A percentile compares a stretch with the other conserved stretches of the same genome.
Evolutionary conservation across 495 filamentous ascomycete species (phyloP).

Genomic region (Podospora didyma): DNA sequence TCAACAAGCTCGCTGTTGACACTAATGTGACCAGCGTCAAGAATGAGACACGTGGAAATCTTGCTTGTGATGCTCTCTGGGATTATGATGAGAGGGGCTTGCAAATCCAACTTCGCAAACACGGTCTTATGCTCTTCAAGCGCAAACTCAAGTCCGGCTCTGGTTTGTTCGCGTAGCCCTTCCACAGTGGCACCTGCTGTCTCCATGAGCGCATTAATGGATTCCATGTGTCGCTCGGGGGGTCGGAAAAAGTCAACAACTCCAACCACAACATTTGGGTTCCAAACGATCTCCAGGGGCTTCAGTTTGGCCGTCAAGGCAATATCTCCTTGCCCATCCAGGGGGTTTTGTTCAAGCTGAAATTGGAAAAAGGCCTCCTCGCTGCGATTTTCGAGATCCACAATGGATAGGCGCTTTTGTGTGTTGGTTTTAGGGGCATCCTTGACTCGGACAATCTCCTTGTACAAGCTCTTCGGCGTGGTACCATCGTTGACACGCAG

Average conservation of each 20-base stretch:
- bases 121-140: conserved; percentile 97
- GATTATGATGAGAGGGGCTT: conserved; percentile 92
- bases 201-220: conserved; percentile 89
- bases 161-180: conserved; percentile 87
- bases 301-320: conserved; percentile 87
- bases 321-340: conserved; percentile 87
- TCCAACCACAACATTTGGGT: conserved; percentile 85
- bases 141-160: conserved; percentile 92
- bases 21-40: conserved; percentile 94
- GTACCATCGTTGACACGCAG: conserved; percentile 94
- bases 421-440: conserved; percentile 60
- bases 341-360: conserved; percentile 88
- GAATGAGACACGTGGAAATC: conserved; percentile 78
- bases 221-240: conserved; percentile 96
- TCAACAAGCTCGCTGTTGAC: conserved; percentile 92
- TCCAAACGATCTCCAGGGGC: conserved; percentile 95
- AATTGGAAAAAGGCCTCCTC: conserved; percentile 85
- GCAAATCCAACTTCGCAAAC: conserved; percentile 91
- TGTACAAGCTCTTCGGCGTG: conserved; percentile 81
- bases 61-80: conserved; percentile 84
- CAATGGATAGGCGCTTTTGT: conserved; percentile 49
- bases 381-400: conserved; percentile 56
- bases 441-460: conserved; percentile 93
- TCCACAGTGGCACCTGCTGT: conserved; percentile 93
- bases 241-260: conserved; percentile 93